Percentiles rank a stretch among this genome's conserved stretches.
Conservation (phyloP, 768 basidiomycete species). For the Myochromella boudieri region DNA sequence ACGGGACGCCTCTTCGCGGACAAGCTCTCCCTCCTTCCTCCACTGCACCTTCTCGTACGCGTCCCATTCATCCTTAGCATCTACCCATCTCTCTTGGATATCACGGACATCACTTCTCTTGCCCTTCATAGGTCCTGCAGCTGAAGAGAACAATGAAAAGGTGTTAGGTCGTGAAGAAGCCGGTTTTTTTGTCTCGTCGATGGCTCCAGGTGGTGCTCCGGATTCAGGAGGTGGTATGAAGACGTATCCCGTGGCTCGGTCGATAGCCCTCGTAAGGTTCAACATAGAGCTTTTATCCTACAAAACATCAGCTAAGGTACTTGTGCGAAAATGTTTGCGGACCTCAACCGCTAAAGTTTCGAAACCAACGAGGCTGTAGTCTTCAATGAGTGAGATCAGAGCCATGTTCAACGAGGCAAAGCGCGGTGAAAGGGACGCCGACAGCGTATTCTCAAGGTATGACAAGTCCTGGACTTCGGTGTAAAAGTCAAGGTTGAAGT, state of each 20-base stretch:
- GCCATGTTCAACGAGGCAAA: constrained; percentile 84
- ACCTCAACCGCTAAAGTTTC: constrained; percentile 97
- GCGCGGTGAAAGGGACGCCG: constrained; percentile 56
- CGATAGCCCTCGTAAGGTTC: constrained; percentile 77
- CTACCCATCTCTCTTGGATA: constrained; percentile 94
- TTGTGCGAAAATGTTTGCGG: background rate
- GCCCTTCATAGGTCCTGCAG: constrained; percentile 53
- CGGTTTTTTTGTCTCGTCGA: constrained; percentile 33
- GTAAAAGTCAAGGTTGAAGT: constrained; percentile 97
- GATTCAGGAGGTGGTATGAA: constrained; percentile 60
- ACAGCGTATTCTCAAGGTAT: constrained; percentile 77
- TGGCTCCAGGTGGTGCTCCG: constrained; percentile 32
- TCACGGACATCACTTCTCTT: constrained; percentile 60
- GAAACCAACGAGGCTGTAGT: constrained; percentile 90
- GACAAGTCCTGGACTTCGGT: constrained; percentile 97
- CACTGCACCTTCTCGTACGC: constrained; percentile 76
- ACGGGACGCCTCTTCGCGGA: constrained; percentile 43
- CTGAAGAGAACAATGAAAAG: constrained; percentile 66
- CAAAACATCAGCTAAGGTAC: background rate
- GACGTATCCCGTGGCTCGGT: constrained; percentile 90
- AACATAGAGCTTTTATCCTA: constrained; percentile 97
- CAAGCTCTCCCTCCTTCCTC: constrained; percentile 68
- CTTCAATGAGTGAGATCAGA: constrained; percentile 91
- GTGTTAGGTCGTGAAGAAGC: constrained; percentile 58
- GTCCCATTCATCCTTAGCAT: constrained; percentile 79